Conservation (phyloP, 2,329 filamentous ascomycete species). For the Dactylellina sp. region DNA sequence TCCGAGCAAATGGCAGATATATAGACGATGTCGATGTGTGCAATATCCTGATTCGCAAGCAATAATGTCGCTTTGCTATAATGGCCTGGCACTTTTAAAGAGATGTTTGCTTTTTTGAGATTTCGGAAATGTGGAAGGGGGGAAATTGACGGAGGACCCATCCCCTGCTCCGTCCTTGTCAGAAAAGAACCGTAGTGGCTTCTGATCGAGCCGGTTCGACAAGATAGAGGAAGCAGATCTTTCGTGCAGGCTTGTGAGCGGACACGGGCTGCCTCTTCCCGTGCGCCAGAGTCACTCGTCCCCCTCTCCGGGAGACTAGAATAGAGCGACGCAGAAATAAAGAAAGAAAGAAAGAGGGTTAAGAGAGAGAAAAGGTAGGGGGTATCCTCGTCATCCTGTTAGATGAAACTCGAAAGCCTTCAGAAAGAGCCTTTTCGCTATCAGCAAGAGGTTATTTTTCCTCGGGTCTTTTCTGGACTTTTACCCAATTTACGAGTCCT, state of each 20-base stretch:
- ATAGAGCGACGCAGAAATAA: too few relatives aligned
- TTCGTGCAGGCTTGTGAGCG: slow-evolving; percentile 41
- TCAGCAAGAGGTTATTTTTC: slow-evolving; percentile 34
- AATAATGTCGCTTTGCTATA: slow-evolving; percentile 49
- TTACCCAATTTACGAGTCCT: slow-evolving; percentile 45
- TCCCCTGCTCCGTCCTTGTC: slow-evolving; percentile 50
- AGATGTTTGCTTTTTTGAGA: slow-evolving; percentile 45
- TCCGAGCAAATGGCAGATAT: slow-evolving; percentile 2
- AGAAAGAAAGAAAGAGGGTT: slow-evolving; percentile 5
- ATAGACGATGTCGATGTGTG: slow-evolving; percentile 36
- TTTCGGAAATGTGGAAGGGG: slow-evolving; percentile 57
- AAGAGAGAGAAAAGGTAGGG: slow-evolving; percentile 33
- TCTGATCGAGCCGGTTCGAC: slow-evolving; percentile 52
- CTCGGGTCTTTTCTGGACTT: slow-evolving; percentile 49
- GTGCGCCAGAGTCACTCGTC: slow-evolving; percentile 33
- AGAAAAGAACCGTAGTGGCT: slow-evolving; percentile 50
- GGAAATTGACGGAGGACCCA: slow-evolving; percentile 55
- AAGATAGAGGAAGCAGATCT: slow-evolving; percentile 12
- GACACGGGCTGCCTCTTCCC: slow-evolving; percentile 55
- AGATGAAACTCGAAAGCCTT: slow-evolving; percentile 56
- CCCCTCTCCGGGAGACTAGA: slow-evolving; percentile 40
- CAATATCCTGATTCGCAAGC: slow-evolving; percentile 43
- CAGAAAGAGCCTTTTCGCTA: slow-evolving; percentile 47
- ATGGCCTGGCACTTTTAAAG: slow-evolving; percentile 5
- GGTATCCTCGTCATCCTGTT: slow-evolving; percentile 47